Conservation (phyloP, 495 filamentous ascomycete genomes). For the Rostrohypoxylon terebratum region DNA sequence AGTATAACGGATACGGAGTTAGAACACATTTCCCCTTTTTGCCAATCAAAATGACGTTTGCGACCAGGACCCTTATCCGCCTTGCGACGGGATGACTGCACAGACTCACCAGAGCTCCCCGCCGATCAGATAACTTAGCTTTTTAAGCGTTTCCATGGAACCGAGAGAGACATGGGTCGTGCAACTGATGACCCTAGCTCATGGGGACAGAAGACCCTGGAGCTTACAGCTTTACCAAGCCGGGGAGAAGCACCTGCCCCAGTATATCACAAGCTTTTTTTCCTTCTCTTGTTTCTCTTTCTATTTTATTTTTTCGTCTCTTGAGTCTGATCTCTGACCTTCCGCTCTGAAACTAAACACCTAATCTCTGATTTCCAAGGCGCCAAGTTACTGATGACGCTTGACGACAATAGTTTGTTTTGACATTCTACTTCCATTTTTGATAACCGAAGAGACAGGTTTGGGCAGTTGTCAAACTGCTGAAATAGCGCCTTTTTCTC, state of each 20-base stretch:
- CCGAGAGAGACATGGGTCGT: constrained; percentile 8
- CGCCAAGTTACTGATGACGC: constrained; percentile 21
- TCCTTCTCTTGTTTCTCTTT: background rate
- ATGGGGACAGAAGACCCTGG: background rate
- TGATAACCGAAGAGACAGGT: constrained; percentile 18
- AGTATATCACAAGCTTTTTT: constrained; percentile 37
- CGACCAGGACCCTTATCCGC: constrained; percentile 37
- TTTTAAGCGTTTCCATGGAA: background rate
- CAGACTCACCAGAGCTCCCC: constrained; percentile 18
- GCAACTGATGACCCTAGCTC: constrained; percentile 22
- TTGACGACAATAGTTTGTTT: constrained; percentile 32
- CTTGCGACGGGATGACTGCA: background rate
- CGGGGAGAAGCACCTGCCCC: constrained; percentile 11
- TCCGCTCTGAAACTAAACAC: constrained; percentile 27
- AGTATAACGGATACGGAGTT: constrained; percentile 24
- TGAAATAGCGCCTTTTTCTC: background rate
- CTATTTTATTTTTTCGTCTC: constrained; percentile 8
- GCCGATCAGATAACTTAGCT: constrained; percentile 37
- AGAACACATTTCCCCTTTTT: constrained; percentile 10
- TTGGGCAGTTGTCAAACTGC: background rate
- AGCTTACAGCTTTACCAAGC: constrained; percentile 22
- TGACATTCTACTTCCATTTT: constrained; percentile 13
- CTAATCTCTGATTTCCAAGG: constrained; percentile 5
- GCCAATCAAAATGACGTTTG: constrained; percentile 28
- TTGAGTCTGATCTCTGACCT: constrained; percentile 9